These are phyloP conservation scores for Penicillium lividum DNA, from an alignment of 495 filamentous ascomycete genomes.

Conservation along the genomic window DNA sequence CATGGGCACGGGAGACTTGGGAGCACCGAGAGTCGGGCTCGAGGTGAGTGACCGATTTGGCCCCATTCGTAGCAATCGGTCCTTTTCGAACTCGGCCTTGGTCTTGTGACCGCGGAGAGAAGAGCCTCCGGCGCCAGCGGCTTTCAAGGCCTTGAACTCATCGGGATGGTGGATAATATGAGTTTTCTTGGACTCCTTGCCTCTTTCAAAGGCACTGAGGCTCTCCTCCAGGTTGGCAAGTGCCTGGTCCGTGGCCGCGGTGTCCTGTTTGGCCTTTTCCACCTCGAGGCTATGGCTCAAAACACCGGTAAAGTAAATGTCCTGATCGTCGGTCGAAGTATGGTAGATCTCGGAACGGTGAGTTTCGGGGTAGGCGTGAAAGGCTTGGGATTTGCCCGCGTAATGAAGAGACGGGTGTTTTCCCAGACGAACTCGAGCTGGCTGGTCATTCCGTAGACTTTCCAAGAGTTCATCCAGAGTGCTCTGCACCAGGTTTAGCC, in stretches of 20 bases:
- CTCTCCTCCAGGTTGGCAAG: conserved; percentile 59
- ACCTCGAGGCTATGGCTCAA: conserved; percentile 59
- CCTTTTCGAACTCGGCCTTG: conserved; percentile 47
- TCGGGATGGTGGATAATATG: conserved; percentile 42
- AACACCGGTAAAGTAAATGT: conserved; percentile 54
- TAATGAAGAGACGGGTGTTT: conserved; percentile 54
- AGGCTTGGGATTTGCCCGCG: conserved; percentile 52
- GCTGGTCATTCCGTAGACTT: conserved; percentile 62
- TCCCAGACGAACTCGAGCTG: conserved; percentile 51
- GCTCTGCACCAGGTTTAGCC: conserved; percentile 63
- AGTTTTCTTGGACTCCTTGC: conserved; percentile 56
- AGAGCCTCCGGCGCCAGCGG: conserved; percentile 13
- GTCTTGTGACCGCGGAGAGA: conserved; percentile 30
- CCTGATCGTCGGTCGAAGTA: conserved; percentile 35
- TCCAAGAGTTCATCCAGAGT: conserved; percentile 72
- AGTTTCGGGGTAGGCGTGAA: conserved; percentile 49
- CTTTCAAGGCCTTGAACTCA: conserved; percentile 39
- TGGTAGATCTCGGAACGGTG: conserved; percentile 56
- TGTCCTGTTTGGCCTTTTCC: conserved; percentile 55
- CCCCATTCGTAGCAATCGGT: conserved; percentile 43
- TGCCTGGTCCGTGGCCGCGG: conserved; percentile 52
- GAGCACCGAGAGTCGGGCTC: conserved; percentile 61
- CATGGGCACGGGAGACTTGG: conserved; percentile 41
- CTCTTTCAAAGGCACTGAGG: conserved; percentile 48
- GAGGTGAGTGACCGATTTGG: conserved; percentile 60